Evolutionary conservation across 805 yeast species (phyloP).

Genomic region (Cyberlindnera americana): DNA sequence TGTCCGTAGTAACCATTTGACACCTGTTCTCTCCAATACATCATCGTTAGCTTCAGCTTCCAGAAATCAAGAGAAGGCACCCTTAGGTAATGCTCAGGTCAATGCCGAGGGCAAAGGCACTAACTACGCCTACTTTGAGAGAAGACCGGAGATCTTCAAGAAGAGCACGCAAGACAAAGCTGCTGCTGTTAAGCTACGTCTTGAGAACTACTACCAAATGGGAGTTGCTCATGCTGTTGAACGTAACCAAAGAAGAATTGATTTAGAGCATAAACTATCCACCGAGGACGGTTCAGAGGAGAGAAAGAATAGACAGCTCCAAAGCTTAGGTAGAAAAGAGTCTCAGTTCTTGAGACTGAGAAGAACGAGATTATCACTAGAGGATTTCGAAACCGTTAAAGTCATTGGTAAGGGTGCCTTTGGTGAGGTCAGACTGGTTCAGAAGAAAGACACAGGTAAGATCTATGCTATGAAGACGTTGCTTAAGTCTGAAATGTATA

Average conservation of each 20-base stretch:
- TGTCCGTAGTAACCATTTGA: constrained; percentile 26
- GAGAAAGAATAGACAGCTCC: constrained; percentile 72
- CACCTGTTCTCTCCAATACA: constrained; percentile 25
- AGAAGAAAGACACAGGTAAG: constrained; percentile 91
- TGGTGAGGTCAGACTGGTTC: constrained; percentile 94
- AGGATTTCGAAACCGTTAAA: constrained; percentile 93
- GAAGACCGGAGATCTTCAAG: constrained; percentile 30
- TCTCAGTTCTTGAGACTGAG: constrained; percentile 84
- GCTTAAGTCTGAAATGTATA: constrained; percentile 78
- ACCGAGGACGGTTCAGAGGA: constrained; percentile 56
- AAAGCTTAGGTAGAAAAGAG: constrained; percentile 83
- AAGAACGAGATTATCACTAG: constrained; percentile 85
- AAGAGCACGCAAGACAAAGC: constrained; percentile 30
- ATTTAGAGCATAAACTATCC: constrained; percentile 80
- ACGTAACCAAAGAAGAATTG: constrained; percentile 87
- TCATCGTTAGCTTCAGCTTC: constrained; percentile 22
- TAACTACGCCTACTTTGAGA: constrained; percentile 28
- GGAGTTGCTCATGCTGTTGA: constrained; percentile 92
- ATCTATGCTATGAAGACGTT: constrained; percentile 92
- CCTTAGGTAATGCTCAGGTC: constrained; percentile 10
- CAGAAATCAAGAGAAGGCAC: constrained; percentile 9
- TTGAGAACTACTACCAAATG: constrained; percentile 89
- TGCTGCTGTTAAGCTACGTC: constrained; percentile 60
- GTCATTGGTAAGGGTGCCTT: constrained; percentile 99
- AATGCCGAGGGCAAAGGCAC: constrained; percentile 7